These are phyloP conservation scores for Venturia aucupariae DNA, from an alignment of 2,329 filamentous ascomycete species.

Conservation along the genomic window DNA sequence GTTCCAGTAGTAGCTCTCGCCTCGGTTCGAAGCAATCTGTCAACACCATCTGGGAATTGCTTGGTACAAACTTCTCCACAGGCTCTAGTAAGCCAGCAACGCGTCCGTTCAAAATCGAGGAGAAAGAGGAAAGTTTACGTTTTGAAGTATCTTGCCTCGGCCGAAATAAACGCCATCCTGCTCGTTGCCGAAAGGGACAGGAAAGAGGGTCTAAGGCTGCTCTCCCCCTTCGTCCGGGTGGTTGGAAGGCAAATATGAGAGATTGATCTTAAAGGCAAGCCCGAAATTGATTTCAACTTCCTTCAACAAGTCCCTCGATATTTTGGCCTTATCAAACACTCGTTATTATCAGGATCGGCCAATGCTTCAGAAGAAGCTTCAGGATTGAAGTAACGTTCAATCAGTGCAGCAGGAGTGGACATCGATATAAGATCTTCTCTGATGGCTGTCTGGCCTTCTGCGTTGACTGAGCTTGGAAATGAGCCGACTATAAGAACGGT, in stretches of 20 bases:
- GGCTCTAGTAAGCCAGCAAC: background rate
- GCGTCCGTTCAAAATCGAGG: background rate
- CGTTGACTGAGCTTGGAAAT: background rate
- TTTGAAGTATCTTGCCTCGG: background rate
- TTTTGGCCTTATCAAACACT: background rate
- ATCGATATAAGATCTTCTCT: background rate
- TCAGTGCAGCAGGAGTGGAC: background rate
- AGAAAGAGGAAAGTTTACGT: background rate
- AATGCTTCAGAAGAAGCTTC: background rate
- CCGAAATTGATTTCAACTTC: too few species aligned
- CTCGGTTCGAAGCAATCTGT: too few species aligned
- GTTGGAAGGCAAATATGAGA: too few species aligned
- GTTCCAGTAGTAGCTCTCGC: too few species aligned
- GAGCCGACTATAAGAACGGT: background rate
- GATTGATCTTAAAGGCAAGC: too few species aligned
- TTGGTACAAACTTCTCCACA: background rate
- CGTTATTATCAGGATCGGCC: background rate
- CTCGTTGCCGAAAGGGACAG: too few species aligned
- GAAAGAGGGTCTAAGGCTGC: too few species aligned
- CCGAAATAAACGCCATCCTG: too few species aligned
- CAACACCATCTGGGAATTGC: too few species aligned
- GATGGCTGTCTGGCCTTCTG: background rate
- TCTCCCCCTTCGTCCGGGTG: too few species aligned
- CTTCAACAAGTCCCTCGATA: too few species aligned
- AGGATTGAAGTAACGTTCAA: background rate